Base-by-base conservation (phyloP, 2,329 filamentous ascomycete genomes). In the Alternaria ethzedia region DNA sequence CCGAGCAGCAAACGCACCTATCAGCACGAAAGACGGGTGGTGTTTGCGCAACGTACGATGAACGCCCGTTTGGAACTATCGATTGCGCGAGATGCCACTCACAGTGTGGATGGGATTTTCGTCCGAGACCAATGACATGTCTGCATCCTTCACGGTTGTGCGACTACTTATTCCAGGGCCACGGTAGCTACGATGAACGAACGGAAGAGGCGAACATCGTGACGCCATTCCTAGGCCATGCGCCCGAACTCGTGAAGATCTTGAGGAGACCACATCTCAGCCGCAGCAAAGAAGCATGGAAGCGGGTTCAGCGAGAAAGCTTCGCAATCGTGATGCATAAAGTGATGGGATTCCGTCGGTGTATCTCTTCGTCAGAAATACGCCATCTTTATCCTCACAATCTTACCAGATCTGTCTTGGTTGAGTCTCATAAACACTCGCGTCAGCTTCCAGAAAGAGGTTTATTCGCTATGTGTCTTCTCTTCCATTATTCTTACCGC, bases 401-500 rank as follows among this genome's bases (percentile, higher is more conserved):
- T 17, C 36, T 41, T 41, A 5, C 36, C 3, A 41, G 0, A 17
- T 6, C 0, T 10, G 15, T 17, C 5, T 3, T 41, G n/a, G 0
- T 6, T 11, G 36, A 41, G 4, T 11, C 36, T 41, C 36, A 41
- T 17, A 17, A 11, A 41, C n/a, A 17, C 36, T 41, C n/a, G 5
- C 4, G 9, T 13, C 30, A 25, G 10, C 26, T 26, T 21, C 23
- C 21, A 15, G 17, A 46, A 13, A 3, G 41, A n/a, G 11, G 6
- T 9, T 13, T 5, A 12, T 28, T 47, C 15, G 26, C 44, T 20
- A 70, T 72, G 69, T 72, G 69, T 57, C 56, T 72, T 59, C 57
- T 69, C 20, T 51, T 72, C 12, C 54, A 65, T 13, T 69, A 72
- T 49, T 21, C 52, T n/a, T 73, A 69, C 54, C 41, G 54, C 15